A percentile compares a stretch with the other conserved stretches of the same genome.
Evolutionary conservation across 257 asterid species (phyloP).

Genomic region (Capsicum rhomboideum): DNA sequence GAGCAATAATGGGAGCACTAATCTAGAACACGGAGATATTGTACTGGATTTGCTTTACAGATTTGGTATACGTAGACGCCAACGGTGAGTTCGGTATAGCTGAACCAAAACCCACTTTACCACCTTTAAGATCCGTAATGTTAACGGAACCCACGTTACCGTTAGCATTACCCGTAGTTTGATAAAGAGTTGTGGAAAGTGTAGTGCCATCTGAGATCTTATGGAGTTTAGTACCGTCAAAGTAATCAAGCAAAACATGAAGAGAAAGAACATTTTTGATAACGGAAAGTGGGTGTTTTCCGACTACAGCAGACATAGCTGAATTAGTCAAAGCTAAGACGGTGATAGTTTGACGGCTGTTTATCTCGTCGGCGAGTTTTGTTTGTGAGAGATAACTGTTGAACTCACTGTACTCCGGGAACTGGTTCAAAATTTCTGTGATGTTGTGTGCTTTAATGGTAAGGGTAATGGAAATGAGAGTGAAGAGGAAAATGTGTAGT

Average conservation of each 20-base stretch:
- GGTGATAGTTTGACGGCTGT: conserved; percentile 81
- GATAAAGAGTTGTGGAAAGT: conserved; percentile 81
- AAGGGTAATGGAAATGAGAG: conserved; percentile 25
- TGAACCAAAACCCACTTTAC: conserved; percentile 87
- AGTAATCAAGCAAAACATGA: conserved; percentile 86
- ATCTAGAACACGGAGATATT: conserved; percentile 74
- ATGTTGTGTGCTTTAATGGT: conserved; percentile 50
- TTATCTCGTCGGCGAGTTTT: conserved; percentile 94
- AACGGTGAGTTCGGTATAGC: conserved; percentile 65
- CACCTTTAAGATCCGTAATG: conserved; percentile 77
- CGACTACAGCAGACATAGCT: conserved; percentile 55
- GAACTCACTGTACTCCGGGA: conserved; percentile 78
- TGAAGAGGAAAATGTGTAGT: conserved; percentile 17
- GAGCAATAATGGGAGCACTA: conserved; percentile 64
- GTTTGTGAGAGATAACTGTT: conserved; percentile 55
- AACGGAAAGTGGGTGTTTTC: conserved; percentile 57
- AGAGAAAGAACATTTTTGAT: conserved; percentile 58
- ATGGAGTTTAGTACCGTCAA: conserved; percentile 72
- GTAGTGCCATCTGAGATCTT: conserved; percentile 74
- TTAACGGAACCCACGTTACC: conserved; percentile 79
- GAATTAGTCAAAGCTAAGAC: conserved; percentile 66
- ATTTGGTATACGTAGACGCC: conserved; percentile 44
- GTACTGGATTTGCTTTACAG: conserved; percentile 57
- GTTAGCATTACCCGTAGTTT: conserved; percentile 84
- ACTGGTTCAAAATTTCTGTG: conserved; percentile 50